Evolutionary conservation across 805 yeast genomes (phyloP).

Genomic region (Lachancea waltii): DNA sequence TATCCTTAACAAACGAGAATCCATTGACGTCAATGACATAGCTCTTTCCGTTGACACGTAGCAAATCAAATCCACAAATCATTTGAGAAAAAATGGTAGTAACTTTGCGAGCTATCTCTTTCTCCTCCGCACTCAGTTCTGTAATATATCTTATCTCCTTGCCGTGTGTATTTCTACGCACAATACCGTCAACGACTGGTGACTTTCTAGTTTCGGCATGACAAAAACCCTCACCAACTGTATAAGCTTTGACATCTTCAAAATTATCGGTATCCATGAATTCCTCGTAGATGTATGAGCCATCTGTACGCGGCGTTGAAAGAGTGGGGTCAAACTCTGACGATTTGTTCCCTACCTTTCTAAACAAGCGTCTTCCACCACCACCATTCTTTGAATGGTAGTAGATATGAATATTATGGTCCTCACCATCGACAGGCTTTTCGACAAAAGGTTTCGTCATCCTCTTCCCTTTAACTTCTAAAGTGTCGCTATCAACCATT

Average conservation of each 20-base stretch:
- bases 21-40: slow-evolving; percentile 98
- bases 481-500: slow-evolving; percentile 84
- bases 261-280: slow-evolving; percentile 98
- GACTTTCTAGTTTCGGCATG: slow-evolving; percentile 98
- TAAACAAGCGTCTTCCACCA: slow-evolving; percentile 89
- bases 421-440: slow-evolving; percentile 98
- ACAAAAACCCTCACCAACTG: slow-evolving; percentile 85
- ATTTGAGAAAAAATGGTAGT: slow-evolving; percentile 78
- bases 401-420: slow-evolving; percentile 91
- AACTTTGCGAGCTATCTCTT: slow-evolving; percentile 71
- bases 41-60: slow-evolving; percentile 81
- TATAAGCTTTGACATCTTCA: slow-evolving; percentile 97
- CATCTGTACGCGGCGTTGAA: slow-evolving; percentile 70
- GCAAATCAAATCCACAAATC: slow-evolving; percentile 92
- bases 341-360: slow-evolving; percentile 95
- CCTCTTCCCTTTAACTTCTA: slow-evolving; percentile 63
- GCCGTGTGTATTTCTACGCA: slow-evolving; percentile 93
- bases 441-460: slow-evolving; percentile 92
- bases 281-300: slow-evolving; percentile 86
- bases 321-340: slow-evolving; percentile 90
- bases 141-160: slow-evolving; percentile 92
- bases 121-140: slow-evolving; percentile 66
- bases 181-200: slow-evolving; percentile 99
- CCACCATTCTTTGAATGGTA: slow-evolving; percentile 88
- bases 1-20: slow-evolving; percentile 94